Conservation (phyloP, 805 yeast species). For the Wickerhamiella occidentalis region DNA sequence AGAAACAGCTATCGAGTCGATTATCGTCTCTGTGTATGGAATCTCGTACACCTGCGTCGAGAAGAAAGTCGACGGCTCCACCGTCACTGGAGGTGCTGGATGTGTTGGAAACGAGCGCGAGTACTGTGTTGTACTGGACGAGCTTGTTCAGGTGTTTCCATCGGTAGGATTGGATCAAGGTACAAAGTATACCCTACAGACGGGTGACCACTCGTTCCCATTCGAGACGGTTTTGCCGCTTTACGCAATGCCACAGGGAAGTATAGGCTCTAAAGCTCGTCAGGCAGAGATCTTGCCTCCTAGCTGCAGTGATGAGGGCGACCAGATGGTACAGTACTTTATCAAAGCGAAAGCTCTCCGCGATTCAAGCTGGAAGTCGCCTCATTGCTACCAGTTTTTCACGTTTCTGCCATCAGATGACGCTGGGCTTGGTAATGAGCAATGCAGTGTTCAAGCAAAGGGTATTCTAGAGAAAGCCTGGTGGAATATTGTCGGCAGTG, state of each 20-base stretch:
- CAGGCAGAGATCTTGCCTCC: conserved; percentile 25
- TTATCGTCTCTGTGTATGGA: conserved; percentile 49
- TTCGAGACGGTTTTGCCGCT: conserved; percentile 28
- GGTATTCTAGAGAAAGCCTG: conserved; percentile 6
- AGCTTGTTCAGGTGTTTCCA: conserved; percentile 28
- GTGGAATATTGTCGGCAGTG: conserved; percentile 10
- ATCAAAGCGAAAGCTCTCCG: conserved; percentile 33
- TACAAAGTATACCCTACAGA: conserved; percentile 25
- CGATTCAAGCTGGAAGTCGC: background rate
- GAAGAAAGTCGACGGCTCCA: conserved; percentile 16
- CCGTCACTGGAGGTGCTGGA: conserved; percentile 15
- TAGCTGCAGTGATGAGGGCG: conserved; percentile 24
- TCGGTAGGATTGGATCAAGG: conserved; percentile 11
- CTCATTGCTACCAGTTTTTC: conserved; percentile 33
- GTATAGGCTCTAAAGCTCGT: conserved; percentile 12
- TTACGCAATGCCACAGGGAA: conserved; percentile 14
- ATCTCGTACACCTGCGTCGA: conserved; percentile 53
- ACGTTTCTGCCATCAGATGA: conserved; percentile 36
- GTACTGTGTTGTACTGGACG: conserved; percentile 24
- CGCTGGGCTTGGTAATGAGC: background rate
- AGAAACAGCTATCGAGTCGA: conserved; percentile 7
- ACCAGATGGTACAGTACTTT: conserved; percentile 35
- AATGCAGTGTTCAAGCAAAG: conserved; percentile 4
- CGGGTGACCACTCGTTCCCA: conserved; percentile 28
- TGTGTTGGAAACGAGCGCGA: conserved; percentile 19